Evolutionary conservation across 352 stramenopile genomes (phyloP).

Genomic region (Phytophthora foliorum): DNA sequence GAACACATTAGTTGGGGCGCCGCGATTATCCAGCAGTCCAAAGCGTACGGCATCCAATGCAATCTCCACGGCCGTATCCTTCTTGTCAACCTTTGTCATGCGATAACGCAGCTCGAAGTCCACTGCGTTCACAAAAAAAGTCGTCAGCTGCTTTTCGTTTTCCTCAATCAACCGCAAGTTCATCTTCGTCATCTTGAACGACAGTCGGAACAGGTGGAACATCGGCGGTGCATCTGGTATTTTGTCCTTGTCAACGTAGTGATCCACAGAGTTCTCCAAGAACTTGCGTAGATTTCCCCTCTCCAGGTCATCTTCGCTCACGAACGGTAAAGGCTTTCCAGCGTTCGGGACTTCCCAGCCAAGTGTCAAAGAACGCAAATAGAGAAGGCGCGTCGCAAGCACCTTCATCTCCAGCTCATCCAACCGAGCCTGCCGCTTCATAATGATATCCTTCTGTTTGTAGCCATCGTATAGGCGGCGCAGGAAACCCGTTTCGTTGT

Average conservation of each 20-base stretch:
- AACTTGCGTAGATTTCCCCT: constrained; percentile 73
- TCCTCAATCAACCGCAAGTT: constrained; percentile 64
- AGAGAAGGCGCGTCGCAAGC: constrained; percentile 68
- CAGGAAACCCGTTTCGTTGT: constrained; percentile 60
- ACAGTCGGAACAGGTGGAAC: constrained; percentile 68
- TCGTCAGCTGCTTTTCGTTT: constrained; percentile 55
- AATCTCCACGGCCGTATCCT: constrained; percentile 55
- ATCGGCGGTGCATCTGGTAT: constrained; percentile 53
- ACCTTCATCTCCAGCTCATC: constrained; percentile 63
- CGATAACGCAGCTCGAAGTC: constrained; percentile 54
- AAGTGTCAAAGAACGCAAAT: constrained; percentile 67
- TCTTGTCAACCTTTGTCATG: constrained; percentile 54
- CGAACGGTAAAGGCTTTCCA: constrained; percentile 58
- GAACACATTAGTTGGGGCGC: constrained; percentile 76
- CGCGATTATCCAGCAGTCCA: constrained; percentile 75
- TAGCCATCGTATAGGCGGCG: constrained; percentile 49
- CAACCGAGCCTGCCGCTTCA: constrained; percentile 49
- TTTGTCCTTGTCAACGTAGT: constrained; percentile 63
- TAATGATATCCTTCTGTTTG: constrained; percentile 56
- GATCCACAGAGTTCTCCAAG: constrained; percentile 64
- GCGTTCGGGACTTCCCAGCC: constrained; percentile 72
- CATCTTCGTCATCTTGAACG: constrained; percentile 60
- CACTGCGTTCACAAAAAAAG: constrained; percentile 66
- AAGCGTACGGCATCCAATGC: constrained; percentile 68
- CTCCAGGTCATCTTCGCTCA: constrained; percentile 51